Evolutionary conservation across 2,329 filamentous ascomycete genomes (phyloP).

Genomic region (Penicillium sp.): DNA sequence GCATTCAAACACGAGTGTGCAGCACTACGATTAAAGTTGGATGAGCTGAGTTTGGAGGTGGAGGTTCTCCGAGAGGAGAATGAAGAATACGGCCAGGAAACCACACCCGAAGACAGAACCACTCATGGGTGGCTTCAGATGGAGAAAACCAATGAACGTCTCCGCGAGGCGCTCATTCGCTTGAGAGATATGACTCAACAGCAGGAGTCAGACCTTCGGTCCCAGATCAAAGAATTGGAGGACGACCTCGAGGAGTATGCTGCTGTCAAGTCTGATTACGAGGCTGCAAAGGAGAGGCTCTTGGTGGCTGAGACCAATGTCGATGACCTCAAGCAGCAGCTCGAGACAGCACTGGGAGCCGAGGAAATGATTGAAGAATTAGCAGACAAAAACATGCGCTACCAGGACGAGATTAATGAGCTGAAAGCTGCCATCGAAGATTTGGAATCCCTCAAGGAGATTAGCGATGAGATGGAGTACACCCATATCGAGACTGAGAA

Average conservation of each 20-base stretch:
- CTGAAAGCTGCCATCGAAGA: slow-evolving; percentile 80
- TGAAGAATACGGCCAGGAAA: slow-evolving; percentile 74
- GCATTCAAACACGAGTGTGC: slow-evolving; percentile 77
- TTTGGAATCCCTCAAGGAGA: slow-evolving; percentile 82
- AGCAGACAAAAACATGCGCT: slow-evolving; percentile 78
- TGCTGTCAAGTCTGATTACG: slow-evolving; percentile 65
- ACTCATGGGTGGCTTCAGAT: slow-evolving; percentile 87
- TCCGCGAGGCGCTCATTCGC: slow-evolving; percentile 79
- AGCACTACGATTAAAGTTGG: slow-evolving; percentile 67
- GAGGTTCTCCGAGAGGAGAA: slow-evolving; percentile 88
- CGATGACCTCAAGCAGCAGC: slow-evolving; percentile 82
- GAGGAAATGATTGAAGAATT: slow-evolving; percentile 95
- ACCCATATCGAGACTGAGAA: slow-evolving; percentile 92
- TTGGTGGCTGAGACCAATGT: slow-evolving; percentile 69
- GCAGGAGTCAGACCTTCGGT: slow-evolving; percentile 73
- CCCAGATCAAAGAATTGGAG: slow-evolving; percentile 71
- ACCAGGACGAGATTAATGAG: slow-evolving; percentile 79
- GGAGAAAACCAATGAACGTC: slow-evolving; percentile 82
- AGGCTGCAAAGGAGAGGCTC: slow-evolving; percentile 69
- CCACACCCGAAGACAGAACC: slow-evolving; percentile 81
- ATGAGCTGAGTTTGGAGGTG: slow-evolving; percentile 83
- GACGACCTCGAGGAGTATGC: slow-evolving; percentile 68
- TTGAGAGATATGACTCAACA: slow-evolving; percentile 85
- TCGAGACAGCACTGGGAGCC: slow-evolving; percentile 81
- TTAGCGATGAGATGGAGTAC: slow-evolving; percentile 90